Percentiles rank a stretch among this genome's conserved stretches.
phyloP scores from a whole-genome alignment of 306 rosid species.

The Cicer chorassanicum region DNA sequence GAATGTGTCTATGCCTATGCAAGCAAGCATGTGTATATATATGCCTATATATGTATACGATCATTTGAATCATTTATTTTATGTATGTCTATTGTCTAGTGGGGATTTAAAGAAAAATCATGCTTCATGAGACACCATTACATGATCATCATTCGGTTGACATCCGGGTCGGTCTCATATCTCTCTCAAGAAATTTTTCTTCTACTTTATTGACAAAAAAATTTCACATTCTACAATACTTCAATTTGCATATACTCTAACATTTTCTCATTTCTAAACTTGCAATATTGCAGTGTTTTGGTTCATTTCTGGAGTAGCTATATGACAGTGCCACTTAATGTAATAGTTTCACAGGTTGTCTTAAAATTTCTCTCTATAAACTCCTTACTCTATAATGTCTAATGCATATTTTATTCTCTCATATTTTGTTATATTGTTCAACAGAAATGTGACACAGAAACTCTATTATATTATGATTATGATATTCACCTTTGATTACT shows the following conservation, averaged over 20 bases:
- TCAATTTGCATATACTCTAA: constrained; percentile 25
- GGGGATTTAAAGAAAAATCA: constrained; percentile 74
- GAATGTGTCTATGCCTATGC: neutral
- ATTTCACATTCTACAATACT: constrained; percentile 30
- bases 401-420: neutral
- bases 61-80: neutral
- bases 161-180: constrained; percentile 69
- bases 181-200: constrained; percentile 23
- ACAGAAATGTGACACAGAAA: neutral
- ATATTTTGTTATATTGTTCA: constrained; percentile 3
- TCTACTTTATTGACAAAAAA: constrained; percentile 23
- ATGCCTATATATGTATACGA: neutral
- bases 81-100: constrained; percentile 58
- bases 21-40: neutral
- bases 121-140: constrained; percentile 83
- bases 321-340: constrained; percentile 89
- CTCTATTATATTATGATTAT: neutral
- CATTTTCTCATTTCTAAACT: constrained; percentile 31
- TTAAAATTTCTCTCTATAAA: constrained; percentile 28
- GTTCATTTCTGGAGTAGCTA: constrained; percentile 99
- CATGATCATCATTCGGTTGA: constrained; percentile 77
- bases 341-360: constrained; percentile 85
- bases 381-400: neutral
- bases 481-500: constrained; percentile 23
- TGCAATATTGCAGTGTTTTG: constrained; percentile 60